Evolutionary conservation across 495 filamentous ascomycete species (phyloP), one percentile per base, ranked within the genome.

Genomic region (Neurospora sp.): DNA sequence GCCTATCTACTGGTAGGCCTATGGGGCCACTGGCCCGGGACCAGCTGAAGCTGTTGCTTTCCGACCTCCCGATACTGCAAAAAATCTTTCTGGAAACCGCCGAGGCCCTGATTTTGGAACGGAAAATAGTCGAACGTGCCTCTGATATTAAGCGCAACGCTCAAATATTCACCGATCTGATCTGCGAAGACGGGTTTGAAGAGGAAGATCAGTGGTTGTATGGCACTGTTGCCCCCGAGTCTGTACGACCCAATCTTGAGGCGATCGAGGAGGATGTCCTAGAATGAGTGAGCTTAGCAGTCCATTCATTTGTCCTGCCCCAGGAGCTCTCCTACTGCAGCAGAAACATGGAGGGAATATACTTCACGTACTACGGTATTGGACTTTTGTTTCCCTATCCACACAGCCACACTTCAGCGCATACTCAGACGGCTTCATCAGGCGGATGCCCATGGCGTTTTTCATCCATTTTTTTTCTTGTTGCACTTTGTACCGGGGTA

Each of bases 151-250:
- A 85, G 75, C 82, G 86, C 20, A 88, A 87, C 62, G 82, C 78
- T 9, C 83, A 86, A 72, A 83, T 88, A 16, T 78, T 89, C 71
- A 76, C 86, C 66, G 85, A 88, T 20, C 77, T 89, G 8, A 88
- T 89, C 72, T 81, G 83, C 20, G 87, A 88, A 44, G 84, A 87
- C 70, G 84, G 81, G 27, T 76, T 81, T 12, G 85, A 84, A 27
- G 85, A 85, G 10, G 81, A 86, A 46, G 87, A 88, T 70, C 84
- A 88, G 72, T 89, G 87, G 87, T 81, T 79, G 75, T 86, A 85
- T 75, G 87, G 81, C 69, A 84, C 77, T 70, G 74, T 72, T 31
- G 82, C 80, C 35, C 83, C 77, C 59, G 83, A 82, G 54, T 86
- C 82, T 20, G 81, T 82, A 23, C 81, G 81, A 37, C 85, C 84